These are phyloP conservation scores for Luzula sylvatica DNA, from an alignment of 176 grass and related monocot species.

Conservation along the genomic window DNA sequence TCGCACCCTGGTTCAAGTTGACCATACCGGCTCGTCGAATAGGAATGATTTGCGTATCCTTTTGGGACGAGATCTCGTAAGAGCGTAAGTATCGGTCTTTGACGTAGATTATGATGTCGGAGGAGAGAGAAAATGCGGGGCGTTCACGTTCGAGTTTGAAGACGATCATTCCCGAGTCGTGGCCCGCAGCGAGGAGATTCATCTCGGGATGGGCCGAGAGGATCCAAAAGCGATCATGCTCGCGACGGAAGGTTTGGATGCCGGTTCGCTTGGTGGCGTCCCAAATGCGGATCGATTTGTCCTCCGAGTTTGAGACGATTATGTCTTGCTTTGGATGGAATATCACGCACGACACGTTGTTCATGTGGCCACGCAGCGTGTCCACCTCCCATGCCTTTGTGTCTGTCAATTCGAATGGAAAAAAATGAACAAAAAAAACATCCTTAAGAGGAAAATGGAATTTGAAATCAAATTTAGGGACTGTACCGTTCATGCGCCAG, in stretches of 20 bases:
- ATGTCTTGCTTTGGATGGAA: conserved; percentile 94
- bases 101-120: conserved; percentile 68
- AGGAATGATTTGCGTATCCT: conserved; percentile 61
- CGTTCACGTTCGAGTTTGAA: conserved; percentile 90
- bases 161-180: conserved; percentile 93
- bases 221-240: conserved; percentile 98
- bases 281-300: conserved; percentile 93
- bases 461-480: background rate
- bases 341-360: conserved; percentile 88
- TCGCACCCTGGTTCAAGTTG: conserved; percentile 77
- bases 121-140: conserved; percentile 59
- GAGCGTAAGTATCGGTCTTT: conserved; percentile 80
- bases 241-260: conserved; percentile 72
- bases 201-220: conserved; percentile 86
- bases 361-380: conserved; percentile 93
- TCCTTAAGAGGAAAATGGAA: background rate
- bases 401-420: conserved; percentile 39
- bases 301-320: conserved; percentile 94
- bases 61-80: conserved; percentile 60
- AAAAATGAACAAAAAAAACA: background rate
- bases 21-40: conserved; percentile 69
- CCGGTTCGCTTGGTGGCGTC: conserved; percentile 88
- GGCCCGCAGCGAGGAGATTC: conserved; percentile 92
- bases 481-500: conserved; percentile 90
- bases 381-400: conserved; percentile 95